Conservation (phyloP, 2,329 filamentous ascomycete genomes). For the Trematosphaeria pertusa region DNA sequence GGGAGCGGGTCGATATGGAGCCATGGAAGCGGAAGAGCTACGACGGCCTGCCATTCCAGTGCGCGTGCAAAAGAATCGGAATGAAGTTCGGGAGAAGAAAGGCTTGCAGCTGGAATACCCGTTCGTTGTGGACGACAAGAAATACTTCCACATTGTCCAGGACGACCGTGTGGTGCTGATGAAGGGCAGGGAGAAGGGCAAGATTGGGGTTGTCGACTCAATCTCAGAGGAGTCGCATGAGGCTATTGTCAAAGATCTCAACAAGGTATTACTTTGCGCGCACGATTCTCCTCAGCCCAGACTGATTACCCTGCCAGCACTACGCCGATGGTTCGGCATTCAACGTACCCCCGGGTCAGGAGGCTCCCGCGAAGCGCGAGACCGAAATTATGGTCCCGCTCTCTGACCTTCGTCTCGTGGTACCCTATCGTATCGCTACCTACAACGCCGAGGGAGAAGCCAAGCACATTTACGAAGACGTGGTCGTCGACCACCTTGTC, state of each 20-base stretch:
- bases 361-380: constrained; percentile 52
- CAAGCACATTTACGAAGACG: constrained; percentile 65
- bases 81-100: constrained; percentile 26
- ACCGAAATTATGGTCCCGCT: constrained; percentile 68
- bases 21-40: constrained; percentile 49
- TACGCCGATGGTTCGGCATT: constrained; percentile 52
- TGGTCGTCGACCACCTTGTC: constrained; percentile 41
- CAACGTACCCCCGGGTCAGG: constrained; percentile 31
- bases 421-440: constrained; percentile 63
- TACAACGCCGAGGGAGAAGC: constrained; percentile 62
- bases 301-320: constrained; percentile 41
- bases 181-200: constrained; percentile 79
- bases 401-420: constrained; percentile 79
- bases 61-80: constrained; percentile 32
- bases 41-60: constrained; percentile 49
- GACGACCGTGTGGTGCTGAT: constrained; percentile 85
- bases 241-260: constrained; percentile 49
- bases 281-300: not conserved
- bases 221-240: constrained; percentile 53
- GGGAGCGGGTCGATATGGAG: constrained; percentile 65
- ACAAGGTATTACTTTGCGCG: constrained; percentile 38
- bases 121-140: constrained; percentile 37
- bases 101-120: constrained; percentile 32
- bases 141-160: constrained; percentile 47
- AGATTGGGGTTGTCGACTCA: constrained; percentile 74